Percentiles rank a stretch among this genome's conserved stretches.
Conservation (phyloP, 805 yeast species). For the Teunomyces funiuensis region DNA sequence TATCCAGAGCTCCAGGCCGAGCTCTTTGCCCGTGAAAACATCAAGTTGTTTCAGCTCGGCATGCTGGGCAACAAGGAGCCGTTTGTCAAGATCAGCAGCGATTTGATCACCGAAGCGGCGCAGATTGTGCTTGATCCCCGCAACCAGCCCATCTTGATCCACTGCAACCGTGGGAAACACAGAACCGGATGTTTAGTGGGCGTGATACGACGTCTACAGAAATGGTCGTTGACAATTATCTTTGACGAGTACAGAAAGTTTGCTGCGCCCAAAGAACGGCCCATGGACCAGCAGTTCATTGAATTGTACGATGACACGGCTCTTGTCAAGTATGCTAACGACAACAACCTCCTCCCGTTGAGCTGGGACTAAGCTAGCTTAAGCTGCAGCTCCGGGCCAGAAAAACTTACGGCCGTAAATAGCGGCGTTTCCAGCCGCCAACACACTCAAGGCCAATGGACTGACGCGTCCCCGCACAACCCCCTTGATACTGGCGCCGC, state of each 20-base stretch:
- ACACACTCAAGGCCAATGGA: slow-evolving; percentile 58
- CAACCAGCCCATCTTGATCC: slow-evolving; percentile 90
- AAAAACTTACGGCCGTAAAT: slow-evolving; percentile 72
- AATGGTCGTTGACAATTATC: slow-evolving; percentile 91
- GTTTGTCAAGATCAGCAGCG: slow-evolving; percentile 70
- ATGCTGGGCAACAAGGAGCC: slow-evolving; percentile 96
- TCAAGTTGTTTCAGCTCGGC: slow-evolving; percentile 81
- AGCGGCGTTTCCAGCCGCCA: slow-evolving; percentile 61
- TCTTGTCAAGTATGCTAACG: slow-evolving; percentile 53
- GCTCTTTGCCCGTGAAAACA: slow-evolving; percentile 60
- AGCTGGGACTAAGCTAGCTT: slow-evolving; percentile 59
- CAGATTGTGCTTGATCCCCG: slow-evolving; percentile 78
- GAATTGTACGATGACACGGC: slow-evolving; percentile 78
- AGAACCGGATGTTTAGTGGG: slow-evolving; percentile 97
- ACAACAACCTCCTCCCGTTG: slow-evolving; percentile 63
- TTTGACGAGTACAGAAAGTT: slow-evolving; percentile 94
- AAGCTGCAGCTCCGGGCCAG: slow-evolving; percentile 34
- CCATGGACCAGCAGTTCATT: slow-evolving; percentile 93
- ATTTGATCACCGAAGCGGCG: slow-evolving; percentile 74
- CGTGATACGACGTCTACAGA: slow-evolving; percentile 81
- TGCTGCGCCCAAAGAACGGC: slow-evolving; percentile 93
- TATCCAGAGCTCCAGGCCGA: slow-evolving; percentile 76
- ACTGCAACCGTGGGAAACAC: slow-evolving; percentile 96
- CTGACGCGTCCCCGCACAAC: slow-evolving; percentile 57
- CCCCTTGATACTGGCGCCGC: slow-evolving; percentile 53